Evolutionary conservation across 305 asterid species (phyloP), one percentile per base, ranked within the genome.

Genomic region (Andrographis paniculata): DNA sequence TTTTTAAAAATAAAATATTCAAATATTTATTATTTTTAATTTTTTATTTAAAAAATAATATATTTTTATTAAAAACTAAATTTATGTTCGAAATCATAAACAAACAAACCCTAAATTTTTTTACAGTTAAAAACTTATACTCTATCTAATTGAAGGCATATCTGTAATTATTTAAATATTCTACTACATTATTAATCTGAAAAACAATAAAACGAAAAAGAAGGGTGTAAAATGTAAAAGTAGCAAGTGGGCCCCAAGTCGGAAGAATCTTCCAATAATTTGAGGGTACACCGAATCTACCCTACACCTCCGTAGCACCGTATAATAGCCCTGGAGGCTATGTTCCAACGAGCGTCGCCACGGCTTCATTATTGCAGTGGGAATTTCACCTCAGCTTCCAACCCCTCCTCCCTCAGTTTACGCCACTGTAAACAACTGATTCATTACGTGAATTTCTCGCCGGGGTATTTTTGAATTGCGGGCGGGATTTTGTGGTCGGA

Each of bases 371-470:
- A 65, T 52, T 48, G 59, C 54, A 61, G 63, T 65, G 58, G 17
- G 58, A 65, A 27, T 48, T 65, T 71, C 76, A 65, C 72, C 76
- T 65, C 72, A 58, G 10, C 72, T 69, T 58, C 61, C 56, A 50
- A 54, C 64, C 56, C 72, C 52, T 45, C n/a, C n/a, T n/a, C n/a
- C n/a, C 62, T 48, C 59, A 59, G 48, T n/a, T 58, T 35, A 39
- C 49, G 51, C 69, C 56, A 60, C n/a, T n/a, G n/a, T n/a, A n/a
- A n/a, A n/a, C n/a, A n/a, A n/a, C n/a, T n/a, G n/a, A n/a, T n/a
- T n/a, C n/a, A n/a, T n/a, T n/a, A n/a, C n/a, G n/a, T n/a, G n/a
- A n/a, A n/a, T n/a, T n/a, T n/a, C n/a, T n/a, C n/a, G n/a, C n/a
- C n/a, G n/a, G n/a, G n/a, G n/a, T n/a, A n/a, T n/a, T n/a, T n/a